Percentiles rank a stretch among this genome's conserved stretches.
phyloP scores from a whole-genome alignment of 1,284 basidiomycete genomes.

The Phylloporus sp. region DNA sequence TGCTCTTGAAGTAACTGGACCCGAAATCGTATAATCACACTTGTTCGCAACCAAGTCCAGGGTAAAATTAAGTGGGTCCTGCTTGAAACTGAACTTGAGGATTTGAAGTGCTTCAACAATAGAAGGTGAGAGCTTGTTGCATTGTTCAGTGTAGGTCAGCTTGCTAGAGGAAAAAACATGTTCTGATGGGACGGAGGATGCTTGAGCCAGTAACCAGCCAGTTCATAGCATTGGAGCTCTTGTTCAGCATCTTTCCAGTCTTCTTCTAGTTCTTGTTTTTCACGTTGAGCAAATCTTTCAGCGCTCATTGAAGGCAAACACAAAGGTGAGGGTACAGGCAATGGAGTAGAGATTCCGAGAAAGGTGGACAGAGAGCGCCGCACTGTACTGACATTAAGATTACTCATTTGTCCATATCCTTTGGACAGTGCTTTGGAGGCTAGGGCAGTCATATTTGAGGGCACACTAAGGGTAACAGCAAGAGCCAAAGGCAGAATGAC shows the following conservation, averaged over 20 bases:
- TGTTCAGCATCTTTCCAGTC: neutral
- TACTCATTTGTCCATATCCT: constrained; percentile 2
- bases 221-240: neutral
- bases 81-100: neutral
- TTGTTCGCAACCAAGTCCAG: too few species aligned
- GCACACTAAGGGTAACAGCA: neutral
- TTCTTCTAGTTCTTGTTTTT: neutral
- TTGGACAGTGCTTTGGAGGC: neutral
- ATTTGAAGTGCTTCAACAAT: neutral
- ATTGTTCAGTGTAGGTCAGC: neutral
- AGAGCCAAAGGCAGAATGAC: too few species aligned
- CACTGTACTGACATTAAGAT: neutral
- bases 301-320: neutral
- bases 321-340: neutral
- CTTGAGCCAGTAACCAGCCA: constrained; percentile 1
- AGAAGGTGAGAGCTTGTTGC: too few species aligned
- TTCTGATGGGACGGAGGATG: constrained; percentile 5
- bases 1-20: too few species aligned
- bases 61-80: too few species aligned
- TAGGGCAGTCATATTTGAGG: neutral
- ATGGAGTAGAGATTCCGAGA: neutral
- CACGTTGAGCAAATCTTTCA: neutral
- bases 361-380: neutral
- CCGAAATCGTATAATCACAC: too few species aligned
- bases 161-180: constrained; percentile 3